Base-by-base conservation (phyloP, 202 grass and related monocot species). In the Schoenoplectus tabernaemontani region DNA sequence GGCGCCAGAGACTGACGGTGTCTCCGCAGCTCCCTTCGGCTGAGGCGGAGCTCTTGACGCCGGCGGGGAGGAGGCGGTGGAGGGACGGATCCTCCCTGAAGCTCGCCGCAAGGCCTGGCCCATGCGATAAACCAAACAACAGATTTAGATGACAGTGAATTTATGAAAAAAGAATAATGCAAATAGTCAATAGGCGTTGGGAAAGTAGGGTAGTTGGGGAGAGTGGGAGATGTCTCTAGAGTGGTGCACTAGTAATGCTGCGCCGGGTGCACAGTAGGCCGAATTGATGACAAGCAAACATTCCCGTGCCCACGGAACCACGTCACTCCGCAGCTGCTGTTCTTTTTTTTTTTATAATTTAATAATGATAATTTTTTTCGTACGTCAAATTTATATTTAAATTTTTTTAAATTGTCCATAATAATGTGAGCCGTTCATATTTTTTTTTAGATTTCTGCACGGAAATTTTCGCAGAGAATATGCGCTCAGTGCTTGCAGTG, bases 91-190 rank as follows among this genome's bases (percentile, higher is more conserved):
- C 76, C 78, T 89, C 37, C 88, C 88, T 5, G 80, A 85, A 65
- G 68, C 87, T 76, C 90, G 85, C 81, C 90, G 88, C 76, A 97
- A 81, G 17, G 85, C 88, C 78, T 93, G 87, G 66, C 93, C 93
- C 93, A 97, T 97, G 83, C 79, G 38, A 69, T 51, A 19, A 73
- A 50, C n/a, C 3, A 72, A 17, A 59, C 53, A 3, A 37, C 3
- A 44, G 8, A 9, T 39, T 57, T 0, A 20, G 30, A 33, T 12
- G 3, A 33, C 10, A 62, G 59, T 59, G 57, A 30, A 44, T 22
- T 22, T 60, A 11, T 30, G 9, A 28, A 28, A 23, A 58, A 57
- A 22, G 20, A 5, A 62, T 7, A 64, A 37, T 64, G 61, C 32
- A 64, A 65, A 9, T n/a, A n/a, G 34, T 65, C 16, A 65, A n/a